A percentile compares a stretch with the other conserved stretches of the same genome.
Conservation (phyloP, 805 yeast genomes). For the Saccharomycopsis schoenii region DNA sequence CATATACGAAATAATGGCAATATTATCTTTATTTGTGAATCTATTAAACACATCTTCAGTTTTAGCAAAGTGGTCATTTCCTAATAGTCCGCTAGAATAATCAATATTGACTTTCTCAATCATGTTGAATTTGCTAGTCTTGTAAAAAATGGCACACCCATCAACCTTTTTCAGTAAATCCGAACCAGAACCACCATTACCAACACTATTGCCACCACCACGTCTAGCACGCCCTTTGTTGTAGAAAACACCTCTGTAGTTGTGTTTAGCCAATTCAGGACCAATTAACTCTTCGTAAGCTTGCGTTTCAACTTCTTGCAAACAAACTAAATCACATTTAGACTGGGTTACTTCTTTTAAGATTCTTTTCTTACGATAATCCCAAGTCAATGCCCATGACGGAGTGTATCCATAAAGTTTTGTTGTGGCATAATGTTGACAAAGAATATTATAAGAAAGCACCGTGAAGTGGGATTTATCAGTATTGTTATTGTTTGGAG, state of each 20-base stretch:
- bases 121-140: slow-evolving; percentile 55
- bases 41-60: slow-evolving; percentile 93
- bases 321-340: slow-evolving; percentile 71
- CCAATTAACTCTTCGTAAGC: slow-evolving; percentile 82
- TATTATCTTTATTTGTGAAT: slow-evolving; percentile 90
- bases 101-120: slow-evolving; percentile 68
- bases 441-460: slow-evolving; percentile 81
- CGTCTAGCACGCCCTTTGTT: slow-evolving; percentile 90
- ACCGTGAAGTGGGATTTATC: slow-evolving; percentile 52
- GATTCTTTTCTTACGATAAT: slow-evolving; percentile 69
- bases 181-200: background rate
- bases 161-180: slow-evolving; percentile 60
- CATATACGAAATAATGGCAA: slow-evolving; percentile 69
- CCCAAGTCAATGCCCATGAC: slow-evolving; percentile 95
- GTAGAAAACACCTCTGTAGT: slow-evolving; percentile 75
- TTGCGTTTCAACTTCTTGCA: slow-evolving; percentile 91
- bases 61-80: slow-evolving; percentile 78
- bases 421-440: slow-evolving; percentile 92
- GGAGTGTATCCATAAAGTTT: slow-evolving; percentile 92
- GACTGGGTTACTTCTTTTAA: slow-evolving; percentile 59
- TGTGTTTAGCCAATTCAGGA: slow-evolving; percentile 59
- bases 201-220: slow-evolving; percentile 54
- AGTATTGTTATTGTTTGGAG: slow-evolving; percentile 2
- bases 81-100: slow-evolving; percentile 72
- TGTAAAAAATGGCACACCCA: slow-evolving; percentile 95